Evolutionary conservation across 169 alveolate genomes (phyloP).

Genomic region (Cryptosporidium viatorum): DNA sequence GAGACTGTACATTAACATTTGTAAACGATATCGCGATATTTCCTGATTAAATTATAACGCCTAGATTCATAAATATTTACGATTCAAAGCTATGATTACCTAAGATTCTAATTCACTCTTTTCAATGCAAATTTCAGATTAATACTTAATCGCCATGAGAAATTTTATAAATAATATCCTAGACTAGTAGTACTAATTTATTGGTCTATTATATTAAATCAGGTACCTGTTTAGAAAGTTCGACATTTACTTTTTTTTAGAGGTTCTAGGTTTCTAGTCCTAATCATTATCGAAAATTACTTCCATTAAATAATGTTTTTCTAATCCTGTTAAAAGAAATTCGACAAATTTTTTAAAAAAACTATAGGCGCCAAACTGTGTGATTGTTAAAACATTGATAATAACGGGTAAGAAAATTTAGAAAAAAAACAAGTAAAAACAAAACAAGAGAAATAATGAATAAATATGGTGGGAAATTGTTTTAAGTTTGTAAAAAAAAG

Average conservation of each 20-base stretch:
- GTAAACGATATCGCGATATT: conserved; percentile 5
- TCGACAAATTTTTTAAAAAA: too few species aligned
- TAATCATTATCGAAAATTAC: neutral
- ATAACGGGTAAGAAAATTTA: too few species aligned
- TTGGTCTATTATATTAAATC: too few species aligned
- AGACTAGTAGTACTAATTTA: neutral
- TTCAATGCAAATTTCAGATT: neutral
- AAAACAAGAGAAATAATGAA: too few species aligned
- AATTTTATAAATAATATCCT: too few species aligned
- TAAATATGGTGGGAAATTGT: too few species aligned
- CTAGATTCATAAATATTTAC: neutral
- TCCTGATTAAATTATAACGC: neutral
- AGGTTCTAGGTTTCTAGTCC: neutral
- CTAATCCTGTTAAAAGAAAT: neutral
- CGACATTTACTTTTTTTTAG: neutral
- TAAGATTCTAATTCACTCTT: neutral
- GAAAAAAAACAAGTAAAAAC: too few species aligned
- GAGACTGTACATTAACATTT: neutral
- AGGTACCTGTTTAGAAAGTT: neutral
- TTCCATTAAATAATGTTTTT: too few species aligned
- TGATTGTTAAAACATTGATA: too few species aligned
- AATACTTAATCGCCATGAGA: neutral
- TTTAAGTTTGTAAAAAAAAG: too few species aligned
- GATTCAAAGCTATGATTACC: neutral
- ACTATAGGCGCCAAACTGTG: too few species aligned